Evolutionary conservation across 129 eudicot genomes (phyloP).

Genomic region (Heracleum sosnowskyi): DNA sequence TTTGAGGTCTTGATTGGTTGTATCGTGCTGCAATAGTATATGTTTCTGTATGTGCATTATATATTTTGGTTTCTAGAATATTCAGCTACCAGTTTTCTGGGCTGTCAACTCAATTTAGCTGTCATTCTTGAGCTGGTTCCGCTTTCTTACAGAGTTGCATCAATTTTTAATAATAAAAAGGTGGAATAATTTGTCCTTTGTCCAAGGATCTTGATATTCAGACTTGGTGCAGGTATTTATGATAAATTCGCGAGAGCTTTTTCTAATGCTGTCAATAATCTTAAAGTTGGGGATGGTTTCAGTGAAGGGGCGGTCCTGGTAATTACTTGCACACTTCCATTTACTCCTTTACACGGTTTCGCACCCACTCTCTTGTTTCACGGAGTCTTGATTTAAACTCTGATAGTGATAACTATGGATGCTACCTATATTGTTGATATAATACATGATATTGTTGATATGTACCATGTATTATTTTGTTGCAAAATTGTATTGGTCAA

Average conservation of each 20-base stretch:
- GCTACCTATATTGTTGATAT: neutral
- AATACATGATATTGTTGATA: neutral
- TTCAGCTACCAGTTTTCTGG: neutral
- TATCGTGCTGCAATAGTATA: neutral
- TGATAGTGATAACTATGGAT: neutral
- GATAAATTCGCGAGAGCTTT: conserved; percentile 68
- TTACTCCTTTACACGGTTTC: neutral
- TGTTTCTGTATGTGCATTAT: neutral
- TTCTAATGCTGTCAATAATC: conserved; percentile 56
- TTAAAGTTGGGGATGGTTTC: conserved; percentile 94
- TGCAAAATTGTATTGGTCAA: neutral
- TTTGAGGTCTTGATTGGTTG: neutral
- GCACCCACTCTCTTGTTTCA: neutral
- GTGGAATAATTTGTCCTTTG: neutral
- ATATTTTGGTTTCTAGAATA: neutral
- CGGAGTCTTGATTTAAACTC: neutral
- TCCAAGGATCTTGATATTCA: neutral
- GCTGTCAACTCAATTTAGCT: neutral
- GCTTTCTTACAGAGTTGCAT: neutral
- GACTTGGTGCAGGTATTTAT: conserved; percentile 60
- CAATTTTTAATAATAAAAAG: neutral
- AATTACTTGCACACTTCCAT: conserved; percentile 13
- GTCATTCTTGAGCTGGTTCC: neutral
- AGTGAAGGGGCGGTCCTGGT: conserved; percentile 82
- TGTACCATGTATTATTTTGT: neutral